Base-by-base conservation (phyloP, 2,329 filamentous ascomycete genomes). In the Fusarium acutatum region DNA sequence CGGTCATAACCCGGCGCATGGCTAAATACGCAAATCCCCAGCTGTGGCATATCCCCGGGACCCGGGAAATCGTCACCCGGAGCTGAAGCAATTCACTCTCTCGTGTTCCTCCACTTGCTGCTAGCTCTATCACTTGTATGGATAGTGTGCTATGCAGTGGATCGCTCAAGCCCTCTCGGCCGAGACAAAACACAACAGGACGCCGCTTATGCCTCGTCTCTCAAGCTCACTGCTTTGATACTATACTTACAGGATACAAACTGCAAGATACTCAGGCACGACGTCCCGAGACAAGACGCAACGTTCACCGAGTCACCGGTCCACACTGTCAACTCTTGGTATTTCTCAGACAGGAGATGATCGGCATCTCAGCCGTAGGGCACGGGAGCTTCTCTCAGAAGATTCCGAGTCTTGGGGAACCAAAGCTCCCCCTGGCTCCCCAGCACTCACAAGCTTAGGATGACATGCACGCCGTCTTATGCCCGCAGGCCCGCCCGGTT, bases 381-480 rank as follows among this genome's bases (percentile, higher is more conserved):
- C 46, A 26, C 11, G 37, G 62, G 41, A 61, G 52, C 57, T 60
- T 60, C 58, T 24, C 47, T 52, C 50, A 56, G 56, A 40, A 35
- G 63, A 53, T 46, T 40, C 50, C 59, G 62, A 35, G 38, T 60
- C 56, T 49, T 62, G 44, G 40, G 40, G 70, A 73, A 53, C 49
- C 37, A 43, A 57, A 69, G 49, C 49, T 49, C 26, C 26, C 26
- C 26, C 26, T 26, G 26, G 26, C 26, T 26, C 44, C 50, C 56
- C 40, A 34, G 66, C 66, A 69, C 43, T 64, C 66, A 67, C 44
- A 59, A 57, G 43, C 70, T 57, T 53, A 59, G 64, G 38, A 71
- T 73, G 71, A 70, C 70, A 69, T 73, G 50, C 61, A 61, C 65
- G 58, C 64, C 43, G 70, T 52, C 52, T 67, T 73, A 66, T 73